These are phyloP conservation scores for Phytophthora lateralis DNA, from an alignment of 352 stramenopile species.

Conservation along the genomic window DNA sequence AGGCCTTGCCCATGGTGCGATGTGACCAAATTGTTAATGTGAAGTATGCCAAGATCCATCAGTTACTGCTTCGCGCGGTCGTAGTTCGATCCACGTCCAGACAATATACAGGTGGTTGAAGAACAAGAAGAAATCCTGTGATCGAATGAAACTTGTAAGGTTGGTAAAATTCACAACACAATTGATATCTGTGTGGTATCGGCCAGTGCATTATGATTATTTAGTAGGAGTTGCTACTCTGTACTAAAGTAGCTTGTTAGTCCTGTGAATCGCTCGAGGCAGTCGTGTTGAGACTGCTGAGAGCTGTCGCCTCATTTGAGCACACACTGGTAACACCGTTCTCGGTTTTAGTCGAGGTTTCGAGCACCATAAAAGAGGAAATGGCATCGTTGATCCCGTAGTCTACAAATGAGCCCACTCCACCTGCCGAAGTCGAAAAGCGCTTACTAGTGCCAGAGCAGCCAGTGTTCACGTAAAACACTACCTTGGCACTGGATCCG, in stretches of 20 bases:
- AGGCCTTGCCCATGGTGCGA: not conserved
- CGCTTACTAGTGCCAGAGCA: constrained; percentile 20
- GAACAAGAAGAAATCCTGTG: no score
- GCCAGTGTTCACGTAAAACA: constrained; percentile 16
- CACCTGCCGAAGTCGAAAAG: constrained; percentile 6
- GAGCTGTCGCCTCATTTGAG: not conserved
- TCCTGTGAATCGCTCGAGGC: not conserved
- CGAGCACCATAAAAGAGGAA: constrained; percentile 25
- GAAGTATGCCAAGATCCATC: not conserved
- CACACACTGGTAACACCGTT: constrained; percentile 16
- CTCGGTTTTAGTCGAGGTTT: constrained; percentile 13
- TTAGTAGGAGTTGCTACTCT: not conserved
- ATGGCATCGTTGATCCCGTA: constrained; percentile 16
- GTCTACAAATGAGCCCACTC: constrained; percentile 12
- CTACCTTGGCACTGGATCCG: constrained; percentile 8
- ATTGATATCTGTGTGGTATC: not conserved
- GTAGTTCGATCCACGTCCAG: no score
- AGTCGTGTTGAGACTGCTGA: not conserved
- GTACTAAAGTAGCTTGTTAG: not conserved
- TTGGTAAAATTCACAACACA: no score
- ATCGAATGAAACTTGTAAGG: no score
- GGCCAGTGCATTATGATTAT: not conserved
- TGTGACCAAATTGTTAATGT: not conserved
- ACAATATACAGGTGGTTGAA: no score
- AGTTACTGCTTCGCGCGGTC: not conserved